These are phyloP conservation scores for Collybiopsis confluens DNA, from an alignment of 768 basidiomycete genomes.

Conservation along the genomic window DNA sequence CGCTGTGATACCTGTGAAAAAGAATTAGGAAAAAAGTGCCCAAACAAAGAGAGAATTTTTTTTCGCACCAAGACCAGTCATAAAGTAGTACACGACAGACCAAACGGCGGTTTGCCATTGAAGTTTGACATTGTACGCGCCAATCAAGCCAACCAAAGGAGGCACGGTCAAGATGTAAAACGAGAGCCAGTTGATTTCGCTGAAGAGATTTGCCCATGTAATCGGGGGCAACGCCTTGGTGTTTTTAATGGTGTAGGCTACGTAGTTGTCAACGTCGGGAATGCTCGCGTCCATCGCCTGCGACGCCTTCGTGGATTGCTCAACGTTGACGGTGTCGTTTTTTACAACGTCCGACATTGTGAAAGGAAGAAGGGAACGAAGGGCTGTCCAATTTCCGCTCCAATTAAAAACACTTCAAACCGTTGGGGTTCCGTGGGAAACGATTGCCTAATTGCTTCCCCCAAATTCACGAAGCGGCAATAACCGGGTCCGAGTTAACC, in stretches of 20 bases:
- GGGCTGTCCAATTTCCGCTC: neutral
- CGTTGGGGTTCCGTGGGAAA: too few species aligned
- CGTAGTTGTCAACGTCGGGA: constrained; percentile 48
- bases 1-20: constrained; percentile 70
- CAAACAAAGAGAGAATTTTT: constrained; percentile 27
- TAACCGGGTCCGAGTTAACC: constrained; percentile 28
- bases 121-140: constrained; percentile 46
- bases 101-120: constrained; percentile 71
- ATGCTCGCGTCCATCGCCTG: constrained; percentile 24
- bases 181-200: constrained; percentile 56
- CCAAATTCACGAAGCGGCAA: constrained; percentile 20
- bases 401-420: neutral
- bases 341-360: constrained; percentile 7
- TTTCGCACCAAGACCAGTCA: constrained; percentile 77
- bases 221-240: constrained; percentile 49
- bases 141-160: constrained; percentile 57
- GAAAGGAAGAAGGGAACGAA: neutral
- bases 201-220: constrained; percentile 35
- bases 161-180: constrained; percentile 54
- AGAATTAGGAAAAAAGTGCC: constrained; percentile 19
- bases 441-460: too few species aligned
- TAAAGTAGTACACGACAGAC: constrained; percentile 64
- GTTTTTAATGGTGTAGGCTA: constrained; percentile 45
- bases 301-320: neutral
- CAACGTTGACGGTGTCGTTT: constrained; percentile 1